These are phyloP conservation scores for Lichtheimia ramosa DNA, from an alignment of 371 early-diverging fungal genomes.

Conservation along the genomic window DNA sequence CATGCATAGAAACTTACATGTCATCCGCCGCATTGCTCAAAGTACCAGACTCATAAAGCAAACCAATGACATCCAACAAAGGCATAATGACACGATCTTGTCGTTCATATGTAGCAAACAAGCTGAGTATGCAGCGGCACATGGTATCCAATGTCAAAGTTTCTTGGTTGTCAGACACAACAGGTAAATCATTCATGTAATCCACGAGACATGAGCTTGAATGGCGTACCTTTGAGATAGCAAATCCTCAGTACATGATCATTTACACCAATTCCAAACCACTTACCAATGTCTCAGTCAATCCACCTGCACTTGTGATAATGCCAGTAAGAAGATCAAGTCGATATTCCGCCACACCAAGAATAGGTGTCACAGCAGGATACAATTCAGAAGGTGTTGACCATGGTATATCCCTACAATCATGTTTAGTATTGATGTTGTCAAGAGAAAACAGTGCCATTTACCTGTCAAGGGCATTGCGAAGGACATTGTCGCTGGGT, in stretches of 20 bases:
- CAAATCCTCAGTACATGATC: not conserved
- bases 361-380: constrained; percentile 58
- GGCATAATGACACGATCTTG: constrained; percentile 70
- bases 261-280: not conserved
- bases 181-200: constrained; percentile 54
- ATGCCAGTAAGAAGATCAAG: constrained; percentile 66
- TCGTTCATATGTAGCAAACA: constrained; percentile 45
- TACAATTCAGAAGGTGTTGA: constrained; percentile 66
- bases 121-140: constrained; percentile 42
- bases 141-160: constrained; percentile 18
- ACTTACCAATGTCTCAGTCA: constrained; percentile 77
- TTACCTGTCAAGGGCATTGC: constrained; percentile 19
- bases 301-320: constrained; percentile 76
- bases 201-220: constrained; percentile 65
- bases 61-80: constrained; percentile 65
- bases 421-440: not conserved
- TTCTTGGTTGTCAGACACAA: constrained; percentile 9
- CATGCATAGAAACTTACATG: constrained; percentile 24
- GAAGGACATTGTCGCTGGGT: constrained; percentile 27
- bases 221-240: constrained; percentile 57
- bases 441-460: not conserved
- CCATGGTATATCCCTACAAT: constrained; percentile 58
- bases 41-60: constrained; percentile 61
- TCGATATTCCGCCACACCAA: constrained; percentile 58
- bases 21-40: constrained; percentile 35